Conservation (phyloP, 257 asterid genomes). For the Solanum rostratum region DNA sequence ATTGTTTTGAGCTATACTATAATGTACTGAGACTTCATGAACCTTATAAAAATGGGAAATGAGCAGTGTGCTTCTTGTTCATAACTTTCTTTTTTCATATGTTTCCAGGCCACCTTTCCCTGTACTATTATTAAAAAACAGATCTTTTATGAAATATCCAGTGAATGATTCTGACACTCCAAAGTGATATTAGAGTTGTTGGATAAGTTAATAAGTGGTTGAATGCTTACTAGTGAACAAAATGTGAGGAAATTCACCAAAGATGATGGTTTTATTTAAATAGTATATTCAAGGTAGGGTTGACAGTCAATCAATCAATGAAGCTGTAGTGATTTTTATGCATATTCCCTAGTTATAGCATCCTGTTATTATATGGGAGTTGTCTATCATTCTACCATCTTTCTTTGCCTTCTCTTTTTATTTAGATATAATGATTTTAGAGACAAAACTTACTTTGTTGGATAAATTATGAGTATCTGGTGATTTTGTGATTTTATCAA, state of each 20-base stretch:
- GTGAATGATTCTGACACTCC: neutral
- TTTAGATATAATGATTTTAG: neutral
- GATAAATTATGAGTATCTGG: neutral
- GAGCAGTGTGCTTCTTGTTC: constrained; percentile 13
- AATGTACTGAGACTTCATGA: constrained; percentile 7
- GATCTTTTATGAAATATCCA: neutral
- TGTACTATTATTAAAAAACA: neutral
- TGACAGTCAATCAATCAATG: neutral
- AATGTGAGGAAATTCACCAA: neutral
- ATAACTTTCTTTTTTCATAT: constrained; percentile 1
- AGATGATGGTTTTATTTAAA: neutral
- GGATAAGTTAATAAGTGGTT: neutral
- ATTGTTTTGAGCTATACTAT: constrained; percentile 16
- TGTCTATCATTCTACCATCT: neutral
- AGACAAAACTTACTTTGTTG: neutral
- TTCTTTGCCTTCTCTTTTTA: neutral
- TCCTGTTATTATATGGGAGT: neutral
- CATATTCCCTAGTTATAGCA: neutral
- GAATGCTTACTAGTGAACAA: neutral
- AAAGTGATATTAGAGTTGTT: neutral
- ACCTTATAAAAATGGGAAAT: constrained; percentile 20
- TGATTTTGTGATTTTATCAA: neutral
- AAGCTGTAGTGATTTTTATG: neutral
- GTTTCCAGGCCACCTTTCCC: neutral
- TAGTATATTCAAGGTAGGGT: neutral